These are phyloP conservation scores for Dichotomopilus funicola DNA, from an alignment of 2,329 filamentous ascomycete species.

Conservation along the genomic window DNA sequence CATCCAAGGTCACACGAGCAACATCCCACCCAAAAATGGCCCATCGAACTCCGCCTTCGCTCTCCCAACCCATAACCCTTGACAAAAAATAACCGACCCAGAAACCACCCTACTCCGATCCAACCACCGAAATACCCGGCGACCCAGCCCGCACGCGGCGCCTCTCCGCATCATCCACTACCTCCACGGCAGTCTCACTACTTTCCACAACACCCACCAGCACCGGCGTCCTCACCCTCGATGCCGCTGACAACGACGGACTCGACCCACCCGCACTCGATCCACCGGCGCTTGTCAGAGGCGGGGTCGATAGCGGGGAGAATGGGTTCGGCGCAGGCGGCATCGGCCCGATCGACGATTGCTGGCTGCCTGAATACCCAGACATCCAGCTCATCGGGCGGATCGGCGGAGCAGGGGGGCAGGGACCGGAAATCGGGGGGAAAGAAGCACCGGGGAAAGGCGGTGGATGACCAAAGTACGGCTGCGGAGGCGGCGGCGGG, in stretches of 20 bases:
- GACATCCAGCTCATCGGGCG: background rate
- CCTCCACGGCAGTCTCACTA: background rate
- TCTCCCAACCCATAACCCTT: too few relatives aligned
- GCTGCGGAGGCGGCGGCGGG: background rate
- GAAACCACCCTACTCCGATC: too few relatives aligned
- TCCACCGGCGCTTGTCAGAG: background rate
- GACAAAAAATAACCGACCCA: too few relatives aligned
- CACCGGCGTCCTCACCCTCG: background rate
- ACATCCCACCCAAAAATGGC: too few relatives aligned
- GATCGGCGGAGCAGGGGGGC: too few relatives aligned
- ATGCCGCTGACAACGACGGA: background rate
- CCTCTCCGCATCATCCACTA: background rate
- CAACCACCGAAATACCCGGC: too few relatives aligned
- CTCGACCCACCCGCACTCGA: slow-evolving; percentile 3
- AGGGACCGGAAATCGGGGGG: background rate
- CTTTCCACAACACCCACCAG: background rate
- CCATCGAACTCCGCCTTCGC: too few relatives aligned
- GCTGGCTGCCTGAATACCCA: background rate
- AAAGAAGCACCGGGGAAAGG: too few relatives aligned
- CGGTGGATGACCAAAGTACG: too few relatives aligned
- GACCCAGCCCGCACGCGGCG: background rate
- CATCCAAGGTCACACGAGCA: background rate
- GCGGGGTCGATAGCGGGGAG: slow-evolving; percentile 6
- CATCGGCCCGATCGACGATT: background rate
- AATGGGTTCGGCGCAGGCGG: slow-evolving; percentile 11